Evolutionary conservation across 2,329 filamentous ascomycete genomes (phyloP).

Genomic region (Westerdykella aurantiaca): DNA sequence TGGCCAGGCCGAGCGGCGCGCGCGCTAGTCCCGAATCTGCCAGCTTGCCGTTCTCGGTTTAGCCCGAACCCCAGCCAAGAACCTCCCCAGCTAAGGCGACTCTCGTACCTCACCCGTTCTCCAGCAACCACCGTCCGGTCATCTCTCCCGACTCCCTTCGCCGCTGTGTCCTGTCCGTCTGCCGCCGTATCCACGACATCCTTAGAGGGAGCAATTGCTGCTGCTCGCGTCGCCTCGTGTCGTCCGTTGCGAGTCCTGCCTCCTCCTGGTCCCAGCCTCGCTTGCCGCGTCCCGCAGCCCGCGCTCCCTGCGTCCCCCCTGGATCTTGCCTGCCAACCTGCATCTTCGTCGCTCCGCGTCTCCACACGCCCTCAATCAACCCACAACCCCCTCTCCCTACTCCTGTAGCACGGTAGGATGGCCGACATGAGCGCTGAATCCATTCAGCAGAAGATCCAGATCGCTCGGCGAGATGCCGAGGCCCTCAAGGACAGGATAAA

Average conservation of each 20-base stretch:
- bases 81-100: slow-evolving; percentile 16
- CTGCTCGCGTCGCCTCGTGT: slow-evolving; percentile 15
- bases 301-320: slow-evolving; percentile 30
- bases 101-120: slow-evolving; percentile 26
- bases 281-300: slow-evolving; percentile 16
- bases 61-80: background rate
- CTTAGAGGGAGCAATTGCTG: slow-evolving; percentile 24
- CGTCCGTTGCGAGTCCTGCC: slow-evolving; percentile 19
- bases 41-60: background rate
- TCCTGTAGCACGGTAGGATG: slow-evolving; percentile 26
- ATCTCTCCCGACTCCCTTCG: background rate
- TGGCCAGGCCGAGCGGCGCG: too few species aligned
- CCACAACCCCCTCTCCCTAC: slow-evolving; percentile 8
- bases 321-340: slow-evolving; percentile 23
- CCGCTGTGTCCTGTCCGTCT: slow-evolving; percentile 7
- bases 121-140: slow-evolving; percentile 6
- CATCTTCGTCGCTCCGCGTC: slow-evolving; percentile 7
- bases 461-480: slow-evolving; percentile 95
- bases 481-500: slow-evolving; percentile 98
- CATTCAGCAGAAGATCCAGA: slow-evolving; percentile 68
- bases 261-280: slow-evolving; percentile 10
- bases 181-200: slow-evolving; percentile 3
- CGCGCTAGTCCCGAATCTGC: too few species aligned
- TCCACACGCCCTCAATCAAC: slow-evolving; percentile 9
- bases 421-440: slow-evolving; percentile 48